Evolutionary conservation across 2,329 filamentous ascomycete genomes (phyloP).

Genomic region (Sporothrix variecibatus): DNA sequence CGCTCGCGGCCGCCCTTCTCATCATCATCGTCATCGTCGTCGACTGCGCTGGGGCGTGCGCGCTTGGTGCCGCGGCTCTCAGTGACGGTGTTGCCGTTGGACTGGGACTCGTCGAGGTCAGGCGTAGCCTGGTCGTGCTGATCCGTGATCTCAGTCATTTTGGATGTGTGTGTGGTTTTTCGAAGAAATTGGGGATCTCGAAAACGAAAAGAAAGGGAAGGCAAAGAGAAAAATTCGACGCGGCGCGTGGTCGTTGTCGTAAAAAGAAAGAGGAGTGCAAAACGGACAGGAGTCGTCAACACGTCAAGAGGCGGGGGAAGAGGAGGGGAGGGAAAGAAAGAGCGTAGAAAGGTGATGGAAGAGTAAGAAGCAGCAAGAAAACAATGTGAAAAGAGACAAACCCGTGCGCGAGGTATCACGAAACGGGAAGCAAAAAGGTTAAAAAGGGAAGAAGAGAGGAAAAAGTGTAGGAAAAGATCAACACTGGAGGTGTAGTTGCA

Average conservation of each 20-base stretch:
- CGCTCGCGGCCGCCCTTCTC: conserved; percentile 97
- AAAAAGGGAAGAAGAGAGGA: conserved; percentile 17
- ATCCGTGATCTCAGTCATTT: conserved; percentile 78
- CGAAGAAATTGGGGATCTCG: not conserved
- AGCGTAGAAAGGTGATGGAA: not conserved
- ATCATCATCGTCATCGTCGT: conserved; percentile 96
- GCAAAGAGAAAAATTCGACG: not conserved
- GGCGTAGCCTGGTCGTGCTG: conserved; percentile 76
- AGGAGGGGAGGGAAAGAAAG: not conserved
- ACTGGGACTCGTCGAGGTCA: conserved; percentile 71
- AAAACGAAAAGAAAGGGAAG: not conserved
- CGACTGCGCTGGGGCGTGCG: conserved; percentile 74
- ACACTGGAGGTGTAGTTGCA: conserved; percentile 30
- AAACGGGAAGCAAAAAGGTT: conserved; percentile 38
- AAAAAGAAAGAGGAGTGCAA: not conserved
- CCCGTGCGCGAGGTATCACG: conserved; percentile 45
- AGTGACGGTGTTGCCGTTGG: conserved; percentile 64
- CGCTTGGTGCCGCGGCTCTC: conserved; percentile 89
- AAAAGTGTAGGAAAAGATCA: conserved; percentile 16
- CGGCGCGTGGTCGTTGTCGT: not conserved
- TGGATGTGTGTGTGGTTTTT: not conserved
- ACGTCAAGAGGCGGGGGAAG: not conserved
- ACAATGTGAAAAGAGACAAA: not conserved
- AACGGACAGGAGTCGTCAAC: not conserved
- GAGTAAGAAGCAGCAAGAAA: not conserved